phyloP scores from a whole-genome alignment of 139 green algal species.

The Zygnema circumcarinatum region DNA sequence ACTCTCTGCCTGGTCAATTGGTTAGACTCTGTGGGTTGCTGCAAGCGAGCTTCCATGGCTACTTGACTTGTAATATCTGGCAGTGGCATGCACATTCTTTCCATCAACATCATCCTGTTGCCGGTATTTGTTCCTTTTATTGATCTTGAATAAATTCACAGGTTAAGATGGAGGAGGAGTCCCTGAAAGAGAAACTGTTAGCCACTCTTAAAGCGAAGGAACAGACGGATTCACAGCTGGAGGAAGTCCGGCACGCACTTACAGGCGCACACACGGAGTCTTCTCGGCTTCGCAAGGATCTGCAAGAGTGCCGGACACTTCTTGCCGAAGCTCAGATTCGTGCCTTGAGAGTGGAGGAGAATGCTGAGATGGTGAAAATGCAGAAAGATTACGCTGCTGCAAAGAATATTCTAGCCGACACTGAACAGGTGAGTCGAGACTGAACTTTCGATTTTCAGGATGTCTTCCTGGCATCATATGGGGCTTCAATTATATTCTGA shows the following conservation, averaged over 20 bases:
- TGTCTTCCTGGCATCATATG: too few species aligned
- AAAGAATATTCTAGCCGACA: conserved; percentile 35
- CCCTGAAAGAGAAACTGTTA: conserved; percentile 36
- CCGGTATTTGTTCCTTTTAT: not conserved
- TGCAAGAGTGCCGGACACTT: not conserved
- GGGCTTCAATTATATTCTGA: too few species aligned
- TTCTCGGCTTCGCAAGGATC: conserved; percentile 10
- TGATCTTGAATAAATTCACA: not conserved
- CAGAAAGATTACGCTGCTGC: not conserved
- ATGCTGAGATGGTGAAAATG: conserved; percentile 28
- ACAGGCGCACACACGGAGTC: conserved; percentile 8
- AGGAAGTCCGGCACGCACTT: conserved; percentile 19
- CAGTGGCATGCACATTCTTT: too few species aligned
- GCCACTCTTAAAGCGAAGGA: conserved; percentile 20
- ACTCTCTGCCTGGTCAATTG: too few species aligned
- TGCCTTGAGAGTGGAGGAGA: conserved; percentile 12
- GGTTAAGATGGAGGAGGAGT: conserved; percentile 47
- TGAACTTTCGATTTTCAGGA: too few species aligned
- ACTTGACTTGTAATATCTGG: too few species aligned
- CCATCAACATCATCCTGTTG: not conserved
- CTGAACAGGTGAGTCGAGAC: conserved; percentile 43
- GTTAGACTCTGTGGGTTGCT: too few species aligned
- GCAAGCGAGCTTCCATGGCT: too few species aligned
- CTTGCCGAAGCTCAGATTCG: not conserved
- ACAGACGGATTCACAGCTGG: not conserved